Base-by-base conservation (phyloP, 805 yeast species). In the Metschnikowia lochheadii region DNA sequence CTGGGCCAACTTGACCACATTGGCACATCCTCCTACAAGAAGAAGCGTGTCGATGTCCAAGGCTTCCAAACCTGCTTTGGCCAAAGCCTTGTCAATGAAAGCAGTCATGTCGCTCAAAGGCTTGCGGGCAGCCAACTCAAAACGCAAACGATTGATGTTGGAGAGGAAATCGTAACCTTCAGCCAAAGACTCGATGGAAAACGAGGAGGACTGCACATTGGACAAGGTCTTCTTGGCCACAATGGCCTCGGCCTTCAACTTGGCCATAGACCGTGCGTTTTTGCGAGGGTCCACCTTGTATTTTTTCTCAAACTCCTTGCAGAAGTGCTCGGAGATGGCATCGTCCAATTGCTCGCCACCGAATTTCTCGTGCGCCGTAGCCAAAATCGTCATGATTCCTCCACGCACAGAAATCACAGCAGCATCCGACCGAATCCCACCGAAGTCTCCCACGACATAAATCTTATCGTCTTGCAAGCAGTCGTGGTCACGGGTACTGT, bases 81-180 rank as follows among this genome's bases (percentile, higher is more conserved):
- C 69, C 55, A 94, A 85, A 47, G 81, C 84, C 51, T 77, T 71
- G 64, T 85, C 89, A 49, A 89, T 86, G 63, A 94, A 92, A 11
- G 79, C 74, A 55, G 86, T 74, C 82, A 90, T 85, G 68, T 85
- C 81, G 57, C 83, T 72, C 62, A 92, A 81, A 31, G 86, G 90
- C 57, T 80, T 75, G 75, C 94, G 84, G 46, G 89, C 89, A 50
- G 87, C 84, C 57, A 92, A 77, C 77, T 94, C 99, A 66, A 81
- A 94, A 73, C 97, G 83, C 75, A 94, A 77, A 78, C 98, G 87
- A 81, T 94, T 94, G 67, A 94, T 84, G 52, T 92, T 80, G 56
- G 96, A 82, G 73, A 89, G 91, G 83, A 85, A 94, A 73, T 94
- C 99, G 67, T 78, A 82, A 56, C 99, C 99, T 53, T 87, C 96